Evolutionary conservation across 208 protist species (phyloP), one percentile per base, ranked within the genome.

Genomic region (Ichthyophonus hoferi): DNA sequence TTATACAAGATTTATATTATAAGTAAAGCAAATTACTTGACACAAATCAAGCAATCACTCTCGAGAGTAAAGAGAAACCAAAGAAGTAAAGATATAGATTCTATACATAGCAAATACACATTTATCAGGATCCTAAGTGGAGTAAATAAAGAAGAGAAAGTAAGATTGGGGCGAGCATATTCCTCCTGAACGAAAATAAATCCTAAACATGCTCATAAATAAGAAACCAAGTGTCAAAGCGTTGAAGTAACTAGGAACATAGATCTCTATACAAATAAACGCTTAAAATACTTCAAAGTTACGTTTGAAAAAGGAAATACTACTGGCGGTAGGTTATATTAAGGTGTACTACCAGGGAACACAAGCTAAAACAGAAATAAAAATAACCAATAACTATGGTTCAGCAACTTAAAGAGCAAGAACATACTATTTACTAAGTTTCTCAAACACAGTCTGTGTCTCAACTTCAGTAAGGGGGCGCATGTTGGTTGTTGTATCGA

Each of bases 371-470:
- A 79, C 40, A 2, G 31, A 87, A n/a, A 39, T 33, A 38, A 34
- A 38, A 2, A 31, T 87, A 17, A 0, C 17, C 24, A 35, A 33
- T n/a, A 17, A 0, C 17, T 87, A 38, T 14, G 40, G 31, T 0
- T 31, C 12, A 67, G 33, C 33, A 58, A 76, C 0, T 17, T 12
- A 17, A 0, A 39, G 42, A 87, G 17, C 12, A 78, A 14, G 14
- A 2, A 88, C 78, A 50, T 35, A 87, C 82, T 41, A 84, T 42
- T 79, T 40, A 41, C 12, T 42, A 93, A 97, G 91, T 92, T 97
- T 97, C 86, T 96, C 95, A 92, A 97, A 97, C 79, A 97, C 95
- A n/a, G 92, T 89, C 86, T 93, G 93, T 0, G 93, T 96, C 90
- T 97, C 95, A 58, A 96, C 94, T 42, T 96, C 95, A 35, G 95